Evolutionary conservation across 2,329 filamentous ascomycete species (phyloP).

Genomic region (Ascochyta fabae): DNA sequence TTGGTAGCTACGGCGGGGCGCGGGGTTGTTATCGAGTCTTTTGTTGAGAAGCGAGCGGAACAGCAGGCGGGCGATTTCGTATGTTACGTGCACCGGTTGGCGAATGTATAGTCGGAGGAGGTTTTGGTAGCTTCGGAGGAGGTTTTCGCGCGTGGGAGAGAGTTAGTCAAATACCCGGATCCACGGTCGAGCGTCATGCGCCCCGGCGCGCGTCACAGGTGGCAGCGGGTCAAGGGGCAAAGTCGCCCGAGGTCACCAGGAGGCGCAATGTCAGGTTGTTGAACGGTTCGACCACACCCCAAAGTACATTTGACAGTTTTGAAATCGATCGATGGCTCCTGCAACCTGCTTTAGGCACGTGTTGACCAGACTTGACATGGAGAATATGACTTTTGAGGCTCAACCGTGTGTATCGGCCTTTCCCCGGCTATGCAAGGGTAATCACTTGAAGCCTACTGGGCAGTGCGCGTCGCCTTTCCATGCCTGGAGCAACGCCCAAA

Average conservation of each 20-base stretch:
- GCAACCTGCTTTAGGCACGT: neutral
- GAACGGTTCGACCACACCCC: neutral
- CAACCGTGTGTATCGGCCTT: neutral
- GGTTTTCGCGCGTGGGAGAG: slow-evolving; percentile 5
- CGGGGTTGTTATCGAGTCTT: neutral
- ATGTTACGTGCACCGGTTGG: slow-evolving; percentile 4
- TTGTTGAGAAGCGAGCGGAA: neutral
- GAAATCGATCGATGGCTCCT: too few species aligned
- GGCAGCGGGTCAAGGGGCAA: neutral
- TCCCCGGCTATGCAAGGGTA: neutral
- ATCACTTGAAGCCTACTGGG: neutral
- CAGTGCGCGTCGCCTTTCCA: slow-evolving; percentile 9
- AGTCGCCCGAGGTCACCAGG: neutral
- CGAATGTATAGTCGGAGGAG: slow-evolving; percentile 13
- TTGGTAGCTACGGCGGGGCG: neutral
- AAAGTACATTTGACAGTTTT: neutral
- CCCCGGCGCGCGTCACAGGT: neutral
- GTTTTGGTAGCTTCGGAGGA: slow-evolving; percentile 14
- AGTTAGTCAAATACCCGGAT: slow-evolving; percentile 1
- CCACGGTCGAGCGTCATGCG: neutral
- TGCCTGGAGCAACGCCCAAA: neutral
- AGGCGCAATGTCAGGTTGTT: neutral
- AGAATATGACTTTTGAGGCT: neutral
- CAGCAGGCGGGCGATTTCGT: neutral
- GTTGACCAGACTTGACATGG: neutral